Base-by-base conservation (phyloP, 208 protist species). In the Trypanosoma grayi region DNA sequence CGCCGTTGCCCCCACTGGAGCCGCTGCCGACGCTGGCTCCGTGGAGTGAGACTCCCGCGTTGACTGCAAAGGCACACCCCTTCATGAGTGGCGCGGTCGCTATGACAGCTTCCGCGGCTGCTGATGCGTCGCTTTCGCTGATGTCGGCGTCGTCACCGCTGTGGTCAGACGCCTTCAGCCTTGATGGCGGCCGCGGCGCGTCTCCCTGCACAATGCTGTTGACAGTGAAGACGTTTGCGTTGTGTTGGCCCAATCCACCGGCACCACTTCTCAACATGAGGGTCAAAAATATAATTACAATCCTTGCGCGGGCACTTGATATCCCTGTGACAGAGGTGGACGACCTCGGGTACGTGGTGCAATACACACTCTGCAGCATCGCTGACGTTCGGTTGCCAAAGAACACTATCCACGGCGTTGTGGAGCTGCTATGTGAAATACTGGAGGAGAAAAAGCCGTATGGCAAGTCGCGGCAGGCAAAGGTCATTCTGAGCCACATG, bases 341-440 rank as follows among this genome's bases (percentile, higher is more conserved):
- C 51, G 55, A 66, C 45, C 41, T 85, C 37, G 55, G 67, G 48
- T 28, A 60, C 0, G 57, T 34, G 39, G 75, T 66, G 0, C 60
- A 66, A 30, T 22, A 24, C 0, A 68, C 79, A 18, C 52, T 94
- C 22, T 18, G 72, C 2, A 25, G 45, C n/a, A 47, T 88, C 13
- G 60, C 57, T 8, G 41, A 43, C 13, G 22, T 56, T 16, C 71
- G 67, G 8, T 10, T 85, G 18, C 65, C 77, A n/a, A 91, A 88
- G 60, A 27, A 51, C 9, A 56, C 63, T 6, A 73, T 77, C 18
- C 82, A 92, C 27, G 61, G 27, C 10, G 44, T 83, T 20, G 28
- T 94, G 18, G 67, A 75, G 33, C 48, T 75, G 22, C 62, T 90
- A 0, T 86, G 81, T 60, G 73, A 78, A 28, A 51, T 85, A 7